Conservation (phyloP, 1,139 yeast genomes). For the Trichomonascaceae sp. region DNA sequence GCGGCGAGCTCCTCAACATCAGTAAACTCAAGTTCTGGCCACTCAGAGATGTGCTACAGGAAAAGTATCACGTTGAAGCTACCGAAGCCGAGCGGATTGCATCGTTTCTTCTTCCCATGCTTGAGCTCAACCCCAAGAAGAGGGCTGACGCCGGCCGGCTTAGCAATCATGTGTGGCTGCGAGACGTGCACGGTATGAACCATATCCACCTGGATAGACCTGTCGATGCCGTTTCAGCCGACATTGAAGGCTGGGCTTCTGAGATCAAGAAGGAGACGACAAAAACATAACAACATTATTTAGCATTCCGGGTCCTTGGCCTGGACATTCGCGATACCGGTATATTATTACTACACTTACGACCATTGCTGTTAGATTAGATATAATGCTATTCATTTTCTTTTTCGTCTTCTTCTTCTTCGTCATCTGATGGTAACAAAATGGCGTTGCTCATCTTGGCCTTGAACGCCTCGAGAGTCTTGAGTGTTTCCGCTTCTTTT, state of each 20-base stretch:
- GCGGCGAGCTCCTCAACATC: slow-evolving; percentile 44
- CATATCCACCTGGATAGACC: slow-evolving; percentile 38
- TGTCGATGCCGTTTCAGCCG: slow-evolving; percentile 54
- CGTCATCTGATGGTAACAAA: slow-evolving; percentile 1
- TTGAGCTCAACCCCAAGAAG: slow-evolving; percentile 49
- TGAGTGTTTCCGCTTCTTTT: too few species aligned
- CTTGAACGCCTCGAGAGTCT: slow-evolving; percentile 4
- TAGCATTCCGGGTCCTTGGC: too few species aligned
- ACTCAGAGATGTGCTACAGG: slow-evolving; percentile 48
- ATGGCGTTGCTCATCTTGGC: neutral
- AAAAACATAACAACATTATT: neutral
- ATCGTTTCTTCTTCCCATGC: slow-evolving; percentile 61
- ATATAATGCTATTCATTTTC: too few species aligned
- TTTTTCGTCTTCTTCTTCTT: slow-evolving; percentile 5
- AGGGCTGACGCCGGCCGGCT: slow-evolving; percentile 77
- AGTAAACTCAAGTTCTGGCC: slow-evolving; percentile 58
- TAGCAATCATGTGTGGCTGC: slow-evolving; percentile 68
- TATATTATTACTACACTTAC: too few species aligned
- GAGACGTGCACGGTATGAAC: slow-evolving; percentile 48
- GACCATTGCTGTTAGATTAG: too few species aligned
- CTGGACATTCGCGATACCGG: too few species aligned
- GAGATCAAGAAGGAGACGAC: slow-evolving; percentile 21
- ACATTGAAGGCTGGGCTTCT: slow-evolving; percentile 59
- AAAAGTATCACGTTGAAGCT: slow-evolving; percentile 54
- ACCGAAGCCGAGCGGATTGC: slow-evolving; percentile 44